Conservation (phyloP, 306 rosid genomes). For the Trichosanthes cucumerina region DNA sequence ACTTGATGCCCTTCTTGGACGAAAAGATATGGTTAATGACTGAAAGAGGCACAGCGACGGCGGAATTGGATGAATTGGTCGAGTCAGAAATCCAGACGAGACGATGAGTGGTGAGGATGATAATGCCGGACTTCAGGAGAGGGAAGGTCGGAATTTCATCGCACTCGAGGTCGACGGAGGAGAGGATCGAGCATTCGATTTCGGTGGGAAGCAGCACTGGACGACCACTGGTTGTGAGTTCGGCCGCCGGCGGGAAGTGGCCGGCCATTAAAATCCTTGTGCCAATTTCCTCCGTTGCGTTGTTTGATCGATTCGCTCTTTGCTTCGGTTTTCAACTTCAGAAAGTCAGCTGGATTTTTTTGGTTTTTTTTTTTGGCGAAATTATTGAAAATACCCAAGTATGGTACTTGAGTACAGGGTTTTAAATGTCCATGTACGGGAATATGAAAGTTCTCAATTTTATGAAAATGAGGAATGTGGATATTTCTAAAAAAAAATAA, state of each 20-base stretch:
- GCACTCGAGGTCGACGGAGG: slow-evolving; percentile 69
- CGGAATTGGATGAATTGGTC: slow-evolving; percentile 9
- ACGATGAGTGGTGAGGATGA: slow-evolving; percentile 82
- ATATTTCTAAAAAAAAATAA: too few species aligned
- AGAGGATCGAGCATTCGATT: slow-evolving; percentile 66
- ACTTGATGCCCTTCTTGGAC: slow-evolving; percentile 56
- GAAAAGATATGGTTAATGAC: slow-evolving; percentile 51
- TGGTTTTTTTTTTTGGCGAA: too few species aligned
- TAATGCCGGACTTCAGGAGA: slow-evolving; percentile 66
- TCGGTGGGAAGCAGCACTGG: slow-evolving; percentile 63
- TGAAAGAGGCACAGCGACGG: slow-evolving; percentile 43
- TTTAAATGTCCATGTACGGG: too few species aligned
- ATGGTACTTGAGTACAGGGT: too few species aligned
- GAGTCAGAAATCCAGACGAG: slow-evolving; percentile 60
- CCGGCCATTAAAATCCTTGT: slow-evolving; percentile 31
- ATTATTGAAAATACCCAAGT: too few species aligned
- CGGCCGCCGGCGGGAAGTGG: slow-evolving; percentile 44
- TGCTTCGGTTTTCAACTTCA: not conserved
- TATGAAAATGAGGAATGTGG: too few species aligned
- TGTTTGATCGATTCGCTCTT: not conserved
- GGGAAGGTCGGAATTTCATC: slow-evolving; percentile 59
- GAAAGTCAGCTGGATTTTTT: not conserved
- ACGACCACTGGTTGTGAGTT: slow-evolving; percentile 68
- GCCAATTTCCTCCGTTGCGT: not conserved
- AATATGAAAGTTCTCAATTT: too few species aligned